Base-by-base conservation (phyloP, 2,329 filamentous ascomycete species). In the Fusarium sp. region DNA sequence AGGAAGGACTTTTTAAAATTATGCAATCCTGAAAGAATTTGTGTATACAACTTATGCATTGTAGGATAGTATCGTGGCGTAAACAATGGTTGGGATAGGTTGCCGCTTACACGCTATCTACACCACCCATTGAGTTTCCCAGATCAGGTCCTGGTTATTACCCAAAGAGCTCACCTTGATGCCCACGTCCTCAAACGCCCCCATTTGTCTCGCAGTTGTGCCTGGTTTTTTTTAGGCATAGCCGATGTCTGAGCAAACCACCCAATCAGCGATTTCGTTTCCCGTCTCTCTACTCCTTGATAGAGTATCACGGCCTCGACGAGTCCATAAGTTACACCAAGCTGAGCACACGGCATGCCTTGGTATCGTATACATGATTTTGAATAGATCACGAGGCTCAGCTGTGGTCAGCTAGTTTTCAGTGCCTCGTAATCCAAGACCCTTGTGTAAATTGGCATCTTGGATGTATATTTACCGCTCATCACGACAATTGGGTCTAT, bases 251-350 rank as follows among this genome's bases (percentile, higher is more conserved):
- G 25, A 25, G 25, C 9, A 25, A 25, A 25, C 9, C 25, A 25
- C 25, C 68, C 66, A 73, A 72, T 71, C 59, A 66, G 71, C 50
- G 52, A 46, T 57, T 68, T 70, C 46, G 54, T 33, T 40, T 48
- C 43, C 40, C 35, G 25, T 25, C 25, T 25, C 25, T 25, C 23
- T 53, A 58, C 52, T 57, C 43, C 56, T 48, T 49, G 27, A 30
- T 10, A 41, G 17, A 19, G 37, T 56, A 51, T 50, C 33, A 51
- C 51, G 37, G 37, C 48, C 48, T 69, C 27, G 65, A 67, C 30
- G 48, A 43, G 50, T 64, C 50, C 15, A 44, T 50, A 11, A 51
- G 53, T 67, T 40, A 57, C 58, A 65, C 57, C 14, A 54, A 56
- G 37, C 45, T 15, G 22, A 52, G 47, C 33, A 45, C 49, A 67